Conservation (phyloP, 2,329 filamentous ascomycete species). For the Fusarium austroafricanum region DNA sequence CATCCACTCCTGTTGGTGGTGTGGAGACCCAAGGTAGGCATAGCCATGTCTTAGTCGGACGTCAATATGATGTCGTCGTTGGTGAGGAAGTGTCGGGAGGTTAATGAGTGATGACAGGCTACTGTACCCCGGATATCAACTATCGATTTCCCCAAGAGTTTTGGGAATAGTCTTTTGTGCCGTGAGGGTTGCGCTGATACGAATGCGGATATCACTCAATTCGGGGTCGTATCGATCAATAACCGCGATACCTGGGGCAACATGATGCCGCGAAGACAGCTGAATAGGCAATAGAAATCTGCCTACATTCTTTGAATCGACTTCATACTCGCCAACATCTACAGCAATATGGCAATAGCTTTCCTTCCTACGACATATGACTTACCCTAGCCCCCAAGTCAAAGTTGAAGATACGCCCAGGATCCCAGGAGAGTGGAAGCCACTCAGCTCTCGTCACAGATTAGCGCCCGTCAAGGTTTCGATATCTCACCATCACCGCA, state of each 20-base stretch:
- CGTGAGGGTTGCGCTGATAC: constrained; percentile 22
- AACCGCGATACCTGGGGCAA: not conserved
- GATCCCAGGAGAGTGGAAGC: constrained; percentile 8
- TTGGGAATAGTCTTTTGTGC: constrained; percentile 24
- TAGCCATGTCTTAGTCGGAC: constrained; percentile 23
- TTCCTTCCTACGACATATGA: constrained; percentile 8
- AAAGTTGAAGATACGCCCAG: constrained; percentile 6
- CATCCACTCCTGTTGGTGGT: constrained; percentile 25
- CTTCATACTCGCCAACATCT: not conserved
- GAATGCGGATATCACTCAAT: constrained; percentile 16
- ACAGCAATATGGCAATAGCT: not conserved
- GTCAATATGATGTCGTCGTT: constrained; percentile 37
- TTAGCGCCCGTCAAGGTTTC: constrained; percentile 19
- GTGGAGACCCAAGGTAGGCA: constrained; percentile 20
- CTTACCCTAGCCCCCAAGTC: constrained; percentile 25
- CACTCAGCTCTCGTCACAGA: constrained; percentile 8
- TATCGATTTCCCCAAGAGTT: constrained; percentile 8
- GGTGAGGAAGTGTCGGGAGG: not conserved
- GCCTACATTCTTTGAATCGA: not conserved
- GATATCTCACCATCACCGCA: not conserved
- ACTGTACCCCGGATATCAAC: constrained; percentile 24
- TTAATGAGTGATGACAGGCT: constrained; percentile 5
- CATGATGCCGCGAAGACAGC: not conserved
- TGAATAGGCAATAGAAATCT: not conserved
- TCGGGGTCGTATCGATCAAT: constrained; percentile 6